Conservation (phyloP, 148 eudicot species). For the Drosera capensis region DNA sequence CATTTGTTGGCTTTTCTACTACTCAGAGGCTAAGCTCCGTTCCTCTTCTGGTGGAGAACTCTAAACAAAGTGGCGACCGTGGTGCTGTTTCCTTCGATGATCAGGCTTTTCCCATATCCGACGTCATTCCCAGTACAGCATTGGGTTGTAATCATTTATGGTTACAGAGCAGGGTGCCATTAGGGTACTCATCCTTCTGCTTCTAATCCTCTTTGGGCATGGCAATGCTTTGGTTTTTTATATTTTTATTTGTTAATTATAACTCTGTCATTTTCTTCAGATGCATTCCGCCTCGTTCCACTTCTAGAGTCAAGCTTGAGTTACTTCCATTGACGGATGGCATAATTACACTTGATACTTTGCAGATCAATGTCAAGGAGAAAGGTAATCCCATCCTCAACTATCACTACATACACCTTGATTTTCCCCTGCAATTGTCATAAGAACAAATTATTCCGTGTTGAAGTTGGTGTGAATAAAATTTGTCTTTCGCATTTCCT, state of each 20-base stretch:
- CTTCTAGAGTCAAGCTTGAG: constrained; percentile 87
- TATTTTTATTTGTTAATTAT: neutral
- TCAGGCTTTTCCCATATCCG: constrained; percentile 34
- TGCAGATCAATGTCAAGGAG: constrained; percentile 71
- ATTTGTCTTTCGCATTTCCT: too few relatives aligned
- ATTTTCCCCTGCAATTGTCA: neutral
- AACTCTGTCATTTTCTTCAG: constrained; percentile 24
- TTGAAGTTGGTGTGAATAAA: neutral
- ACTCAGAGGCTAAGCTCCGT: constrained; percentile 23
- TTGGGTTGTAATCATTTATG: constrained; percentile 80
- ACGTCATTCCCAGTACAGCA: constrained; percentile 54
- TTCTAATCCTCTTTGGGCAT: constrained; percentile 1
- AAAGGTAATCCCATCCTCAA: constrained; percentile 55
- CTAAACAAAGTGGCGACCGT: constrained; percentile 16
- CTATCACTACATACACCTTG: too few relatives aligned
- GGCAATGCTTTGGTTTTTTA: constrained; percentile 1
- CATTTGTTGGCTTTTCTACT: constrained; percentile 24
- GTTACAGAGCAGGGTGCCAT: constrained; percentile 92
- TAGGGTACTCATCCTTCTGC: constrained; percentile 43
- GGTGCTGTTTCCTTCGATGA: constrained; percentile 26
- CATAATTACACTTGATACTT: constrained; percentile 83
- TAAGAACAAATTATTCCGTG: neutral
- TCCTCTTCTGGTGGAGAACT: constrained; percentile 17
- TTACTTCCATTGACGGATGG: constrained; percentile 92
- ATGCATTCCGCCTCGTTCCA: constrained; percentile 82